Base-by-base conservation (phyloP, 768 basidiomycete species). In the Auriscalpium vulgare region DNA sequence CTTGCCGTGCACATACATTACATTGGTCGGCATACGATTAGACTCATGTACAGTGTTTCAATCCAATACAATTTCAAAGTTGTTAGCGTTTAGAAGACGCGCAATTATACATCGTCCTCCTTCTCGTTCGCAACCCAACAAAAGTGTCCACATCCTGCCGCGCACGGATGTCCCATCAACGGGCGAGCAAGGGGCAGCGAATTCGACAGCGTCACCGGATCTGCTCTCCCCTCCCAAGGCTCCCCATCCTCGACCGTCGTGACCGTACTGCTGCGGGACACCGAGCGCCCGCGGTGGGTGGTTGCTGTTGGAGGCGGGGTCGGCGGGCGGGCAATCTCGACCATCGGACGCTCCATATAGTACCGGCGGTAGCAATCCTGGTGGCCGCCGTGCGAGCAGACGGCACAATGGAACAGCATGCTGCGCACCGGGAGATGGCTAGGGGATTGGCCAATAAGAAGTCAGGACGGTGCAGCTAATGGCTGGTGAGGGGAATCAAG, bases 371-470 rank as follows among this genome's bases (percentile, higher is more conserved):
- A 91, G 69, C 91, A 93, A 17, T 78, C 75, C 61, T 86, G 85
- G 61, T 93, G 91, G 0, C 90, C 90, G 0, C 91, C 91, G 59
- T 93, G 91, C 45, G 78, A 71, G 65, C 91, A 93, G 1, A 87
- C 71, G 0, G 86, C 78, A 66, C 91, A 92, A 51, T 84, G 83
- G 65, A 91, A 86, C 2, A 88, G 69, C 5, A 90, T 72, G 0
- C 79, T 72, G 34, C 79, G 81, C 14, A 91, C 87, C 4, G 91
- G 90, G 34, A 92, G 79, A 54, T 82, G 91, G 67, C 90, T 91
- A 58, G 4, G 19, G 50, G 14, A 38, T 11, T 17, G 8, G 29
- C 4, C 29, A 29, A 29, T 3, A 7, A 29, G 7, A 29, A 5
- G 29, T 29, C 4, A 29, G 13, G 36, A 62, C 46, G 63, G 54